A percentile compares a stretch with the other conserved stretches of the same genome.
Evolutionary conservation across 2,329 filamentous ascomycete species (phyloP).

Genomic region (Colletotrichum sublineola): DNA sequence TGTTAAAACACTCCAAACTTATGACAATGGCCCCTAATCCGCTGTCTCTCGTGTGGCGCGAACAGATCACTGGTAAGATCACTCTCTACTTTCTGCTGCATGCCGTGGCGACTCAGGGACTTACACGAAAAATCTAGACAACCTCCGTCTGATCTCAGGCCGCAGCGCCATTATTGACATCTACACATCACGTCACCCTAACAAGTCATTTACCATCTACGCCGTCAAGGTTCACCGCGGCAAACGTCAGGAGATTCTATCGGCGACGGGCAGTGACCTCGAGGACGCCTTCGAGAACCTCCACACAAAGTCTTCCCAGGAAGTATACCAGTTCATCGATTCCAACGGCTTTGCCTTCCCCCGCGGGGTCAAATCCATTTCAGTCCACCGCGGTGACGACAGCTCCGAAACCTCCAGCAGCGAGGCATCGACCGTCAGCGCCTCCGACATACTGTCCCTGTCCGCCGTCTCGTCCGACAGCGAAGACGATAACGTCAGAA

Average conservation of each 20-base stretch:
- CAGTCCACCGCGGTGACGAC: constrained; percentile 1
- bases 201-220: constrained; percentile 66
- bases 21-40: constrained; percentile 33
- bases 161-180: constrained; percentile 36
- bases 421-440: constrained; percentile 32
- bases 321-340: constrained; percentile 48
- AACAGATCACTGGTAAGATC: constrained; percentile 37
- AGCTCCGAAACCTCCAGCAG: constrained; percentile 33
- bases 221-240: constrained; percentile 84
- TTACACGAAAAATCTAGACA: constrained; percentile 22
- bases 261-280: constrained; percentile 49
- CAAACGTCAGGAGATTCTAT: constrained; percentile 69
- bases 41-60: constrained; percentile 33
- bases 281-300: constrained; percentile 53
- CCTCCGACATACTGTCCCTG: constrained; percentile 28
- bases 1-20: neutral
- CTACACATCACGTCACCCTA: constrained; percentile 32
- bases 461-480: constrained; percentile 31
- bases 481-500: constrained; percentile 10
- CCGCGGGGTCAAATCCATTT: constrained; percentile 31
- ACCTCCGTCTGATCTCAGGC: constrained; percentile 35
- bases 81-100: neutral
- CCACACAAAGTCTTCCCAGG: constrained; percentile 55
- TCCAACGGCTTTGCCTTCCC: constrained; percentile 51
- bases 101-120: neutral